Base-by-base conservation (phyloP, 495 filamentous ascomycete species). In the Penicillium coprophilum region DNA sequence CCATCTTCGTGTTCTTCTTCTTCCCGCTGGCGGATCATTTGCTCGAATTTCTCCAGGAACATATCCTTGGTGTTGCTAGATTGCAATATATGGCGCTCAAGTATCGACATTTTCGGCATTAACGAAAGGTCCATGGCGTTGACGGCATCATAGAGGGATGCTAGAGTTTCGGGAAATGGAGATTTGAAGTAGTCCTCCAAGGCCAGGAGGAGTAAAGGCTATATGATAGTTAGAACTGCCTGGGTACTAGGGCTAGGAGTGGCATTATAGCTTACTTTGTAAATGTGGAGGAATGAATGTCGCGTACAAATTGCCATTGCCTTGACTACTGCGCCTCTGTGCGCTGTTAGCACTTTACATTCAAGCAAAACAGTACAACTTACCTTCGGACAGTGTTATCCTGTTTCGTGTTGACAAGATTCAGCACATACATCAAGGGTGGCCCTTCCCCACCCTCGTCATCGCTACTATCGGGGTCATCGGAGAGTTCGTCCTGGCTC, bases 221-320 rank as follows among this genome's bases (percentile, higher is more conserved):
- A 59, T 36, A 5, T 36, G 4, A 23, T 54, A 20, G 64, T 74
- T 53, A 72, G 66, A 53, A 56, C 27, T 52, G 20, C 6, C 23
- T 19, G 28, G 2, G 6, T 9, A 34, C 17, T 10, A 19, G 23
- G 9, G 31, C 36, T 12, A 21, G 5, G 17, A 11, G 48, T 38
- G 58, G 24, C 74, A 44, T 65, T 89, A 47, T 46, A 59, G 19
- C 75, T 47, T 66, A 91, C 91, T 82, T 97, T 98, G 73, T 97
- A 98, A 54, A 98, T 97, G 71, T 98, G 93, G 49, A 98, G 80
- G 68, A 98, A 98, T n/a, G 94, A 92, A 76, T 98, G 94, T 45
- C 93, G 79, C 5, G 94, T 98, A 74, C 94, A 98, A 60, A 98
- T 97, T n/a, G 94, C 94, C 94, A 98, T 98, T 2, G 94, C 92